These are phyloP conservation scores for Lactarius indigo DNA, from an alignment of 768 basidiomycete genomes.

Conservation along the genomic window DNA sequence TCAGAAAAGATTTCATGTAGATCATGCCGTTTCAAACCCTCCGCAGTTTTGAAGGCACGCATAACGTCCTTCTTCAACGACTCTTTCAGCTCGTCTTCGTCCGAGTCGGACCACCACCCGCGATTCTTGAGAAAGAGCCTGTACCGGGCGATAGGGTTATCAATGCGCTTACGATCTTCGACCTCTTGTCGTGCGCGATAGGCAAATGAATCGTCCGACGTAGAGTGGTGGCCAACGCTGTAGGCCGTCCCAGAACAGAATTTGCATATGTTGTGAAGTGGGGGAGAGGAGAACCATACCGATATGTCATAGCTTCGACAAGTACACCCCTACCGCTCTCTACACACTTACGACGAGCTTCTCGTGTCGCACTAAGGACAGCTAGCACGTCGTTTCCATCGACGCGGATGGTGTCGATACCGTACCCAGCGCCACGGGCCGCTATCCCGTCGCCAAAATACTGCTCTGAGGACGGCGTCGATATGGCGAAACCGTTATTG, in stretches of 20 bases:
- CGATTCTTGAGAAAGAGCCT: slow-evolving; percentile 78
- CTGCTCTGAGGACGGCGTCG: slow-evolving; percentile 86
- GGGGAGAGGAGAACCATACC: slow-evolving; percentile 39
- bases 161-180: slow-evolving; percentile 85
- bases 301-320: slow-evolving; percentile 89
- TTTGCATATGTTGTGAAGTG: neutral
- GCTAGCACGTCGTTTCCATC: slow-evolving; percentile 93
- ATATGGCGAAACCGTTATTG: slow-evolving; percentile 93
- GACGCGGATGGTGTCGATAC: slow-evolving; percentile 86
- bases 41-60: slow-evolving; percentile 73
- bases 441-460: slow-evolving; percentile 93
- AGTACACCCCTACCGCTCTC: slow-evolving; percentile 79
- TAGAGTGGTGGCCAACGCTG: slow-evolving; percentile 92
- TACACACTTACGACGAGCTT: slow-evolving; percentile 67
- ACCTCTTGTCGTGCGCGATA: slow-evolving; percentile 89
- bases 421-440: slow-evolving; percentile 86
- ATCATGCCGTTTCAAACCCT: slow-evolving; percentile 61
- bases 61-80: slow-evolving; percentile 71
- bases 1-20: slow-evolving; percentile 83
- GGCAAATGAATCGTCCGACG: slow-evolving; percentile 93
- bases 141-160: slow-evolving; percentile 84
- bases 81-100: slow-evolving; percentile 69
- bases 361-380: slow-evolving; percentile 68
- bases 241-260: neutral
- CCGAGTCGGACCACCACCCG: slow-evolving; percentile 79